Evolutionary conservation across 495 filamentous ascomycete species (phyloP), one percentile per base, ranked within the genome.

Genomic region (Penicillium chermesinum): DNA sequence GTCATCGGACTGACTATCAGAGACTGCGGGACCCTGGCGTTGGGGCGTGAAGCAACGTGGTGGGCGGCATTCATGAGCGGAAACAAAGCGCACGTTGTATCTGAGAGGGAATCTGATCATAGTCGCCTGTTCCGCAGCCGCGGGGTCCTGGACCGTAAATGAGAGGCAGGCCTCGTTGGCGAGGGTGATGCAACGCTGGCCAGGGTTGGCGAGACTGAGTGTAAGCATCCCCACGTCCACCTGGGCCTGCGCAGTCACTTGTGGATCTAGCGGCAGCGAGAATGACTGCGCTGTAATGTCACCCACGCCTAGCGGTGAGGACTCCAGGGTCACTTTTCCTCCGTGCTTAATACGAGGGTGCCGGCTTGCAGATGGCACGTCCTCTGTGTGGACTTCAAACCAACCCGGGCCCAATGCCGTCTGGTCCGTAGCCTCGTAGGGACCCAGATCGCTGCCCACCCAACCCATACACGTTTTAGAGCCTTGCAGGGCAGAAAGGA

Each of bases 401-500:
- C 87, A 91, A 8, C 82, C 84, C 48, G 85, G 71, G 2, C 60
- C 61, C 17, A 79, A 49, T 2, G 63, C 63, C 36, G 70, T 63
- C 7, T 34, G 18, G 6, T 58, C 65, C 18, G 25, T 46, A 15
- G 42, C 48, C 41, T 65, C 52, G 16, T 46, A 50, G 3, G 83
- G 84, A 7, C 75, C 50, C 5, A 82, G 63, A 18, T 77, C 67
- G 39, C 78, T 80, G 14, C 81, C 80, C 14, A 89, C 74, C 87
- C 87, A 91, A 1, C 85, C 85, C 80, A 88, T 85, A 52, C 84
- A 89, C 49, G 87, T 85, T n/a, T 73, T 76, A 14, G 83, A 78
- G 7, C 79, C 83, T 19, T 78, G 71, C 8, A 79, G 63, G 27
- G 82, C 79, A 46, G 84, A 83, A 17, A 95, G 56, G 0, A 95